A percentile compares a stretch with the other conserved stretches of the same genome.
Conservation (phyloP, 768 basidiomycete genomes). For the Tricholoma flavovirens region DNA sequence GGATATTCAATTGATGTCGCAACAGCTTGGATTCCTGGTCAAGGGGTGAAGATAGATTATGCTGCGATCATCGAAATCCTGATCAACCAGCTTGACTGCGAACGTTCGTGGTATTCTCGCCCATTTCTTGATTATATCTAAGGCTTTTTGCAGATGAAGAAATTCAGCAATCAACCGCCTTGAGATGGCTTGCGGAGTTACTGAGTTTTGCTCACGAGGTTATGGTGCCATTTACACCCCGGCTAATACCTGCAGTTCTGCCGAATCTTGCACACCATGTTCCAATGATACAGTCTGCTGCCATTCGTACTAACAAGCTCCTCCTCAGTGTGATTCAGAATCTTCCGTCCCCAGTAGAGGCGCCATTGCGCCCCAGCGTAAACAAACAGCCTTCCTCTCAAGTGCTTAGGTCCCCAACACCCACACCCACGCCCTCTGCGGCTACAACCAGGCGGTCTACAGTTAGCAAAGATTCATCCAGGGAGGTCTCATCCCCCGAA, state of each 20-base stretch:
- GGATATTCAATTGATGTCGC: constrained; percentile 9
- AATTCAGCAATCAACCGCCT: constrained; percentile 90
- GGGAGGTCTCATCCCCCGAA: constrained; percentile 48
- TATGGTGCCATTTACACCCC: constrained; percentile 91
- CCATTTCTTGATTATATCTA: constrained; percentile 2
- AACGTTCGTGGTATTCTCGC: constrained; percentile 50
- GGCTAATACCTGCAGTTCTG: constrained; percentile 87
- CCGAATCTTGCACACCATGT: constrained; percentile 94
- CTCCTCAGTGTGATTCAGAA: constrained; percentile 82
- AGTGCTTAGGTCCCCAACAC: constrained; percentile 53
- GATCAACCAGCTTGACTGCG: constrained; percentile 76
- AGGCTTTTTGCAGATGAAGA: constrained; percentile 66
- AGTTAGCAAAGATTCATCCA: constrained; percentile 33
- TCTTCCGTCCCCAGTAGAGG: constrained; percentile 68
- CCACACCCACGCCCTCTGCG: constrained; percentile 27
- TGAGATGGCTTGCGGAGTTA: constrained; percentile 91
- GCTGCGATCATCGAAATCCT: constrained; percentile 90
- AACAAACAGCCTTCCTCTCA: constrained; percentile 31
- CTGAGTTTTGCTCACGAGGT: constrained; percentile 83
- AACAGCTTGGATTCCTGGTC: constrained; percentile 85
- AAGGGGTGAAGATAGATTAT: constrained; percentile 90
- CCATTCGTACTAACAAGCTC: constrained; percentile 79
- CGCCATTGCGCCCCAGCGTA: constrained; percentile 21
- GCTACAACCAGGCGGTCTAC: constrained; percentile 47
- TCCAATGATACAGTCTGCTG: constrained; percentile 81